A percentile compares a stretch with the other conserved stretches of the same genome.
phyloP scores from a whole-genome alignment of 371 early-diverging fungal species.

The Mucor irregularis region DNA sequence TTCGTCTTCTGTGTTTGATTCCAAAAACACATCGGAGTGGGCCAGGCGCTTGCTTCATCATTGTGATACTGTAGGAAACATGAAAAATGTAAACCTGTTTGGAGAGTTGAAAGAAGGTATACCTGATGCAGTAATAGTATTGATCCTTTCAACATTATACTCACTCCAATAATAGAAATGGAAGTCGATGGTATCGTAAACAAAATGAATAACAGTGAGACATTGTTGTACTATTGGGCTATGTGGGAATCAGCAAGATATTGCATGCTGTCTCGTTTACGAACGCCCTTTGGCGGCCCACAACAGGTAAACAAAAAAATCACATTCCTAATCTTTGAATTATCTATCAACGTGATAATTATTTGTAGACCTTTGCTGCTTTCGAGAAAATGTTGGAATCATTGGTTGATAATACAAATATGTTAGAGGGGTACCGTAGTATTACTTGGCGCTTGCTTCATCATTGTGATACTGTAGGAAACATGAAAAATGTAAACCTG shows the following conservation, averaged over 20 bases:
- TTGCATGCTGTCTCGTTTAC: conserved; percentile 68
- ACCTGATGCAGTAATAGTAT: too few relatives aligned
- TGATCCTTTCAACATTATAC: background rate
- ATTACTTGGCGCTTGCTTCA: conserved; percentile 34
- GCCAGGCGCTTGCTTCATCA: conserved; percentile 35
- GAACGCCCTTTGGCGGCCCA: conserved; percentile 79
- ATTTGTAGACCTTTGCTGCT: conserved; percentile 71
- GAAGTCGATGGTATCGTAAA: conserved; percentile 22
- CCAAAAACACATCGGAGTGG: conserved; percentile 27
- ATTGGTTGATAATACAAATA: too few relatives aligned
- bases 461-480: conserved; percentile 36
- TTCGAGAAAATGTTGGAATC: conserved; percentile 60
- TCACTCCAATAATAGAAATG: conserved; percentile 19
- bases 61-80: conserved; percentile 33
- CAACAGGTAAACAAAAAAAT: conserved; percentile 51
- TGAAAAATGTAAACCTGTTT: conserved; percentile 20
- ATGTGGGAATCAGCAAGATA: conserved; percentile 80
- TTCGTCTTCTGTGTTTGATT: background rate
- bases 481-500: conserved; percentile 18
- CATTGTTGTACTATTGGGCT: conserved; percentile 67
- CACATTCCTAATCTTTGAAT: too few relatives aligned
- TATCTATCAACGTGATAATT: too few relatives aligned
- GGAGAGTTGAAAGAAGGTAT: conserved; percentile 25
- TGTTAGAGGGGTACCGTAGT: too few relatives aligned
- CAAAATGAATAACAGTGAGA: conserved; percentile 28